phyloP scores from a whole-genome alignment of 371 early-diverging fungal genomes.

The Dichotomocladium elegans region DNA sequence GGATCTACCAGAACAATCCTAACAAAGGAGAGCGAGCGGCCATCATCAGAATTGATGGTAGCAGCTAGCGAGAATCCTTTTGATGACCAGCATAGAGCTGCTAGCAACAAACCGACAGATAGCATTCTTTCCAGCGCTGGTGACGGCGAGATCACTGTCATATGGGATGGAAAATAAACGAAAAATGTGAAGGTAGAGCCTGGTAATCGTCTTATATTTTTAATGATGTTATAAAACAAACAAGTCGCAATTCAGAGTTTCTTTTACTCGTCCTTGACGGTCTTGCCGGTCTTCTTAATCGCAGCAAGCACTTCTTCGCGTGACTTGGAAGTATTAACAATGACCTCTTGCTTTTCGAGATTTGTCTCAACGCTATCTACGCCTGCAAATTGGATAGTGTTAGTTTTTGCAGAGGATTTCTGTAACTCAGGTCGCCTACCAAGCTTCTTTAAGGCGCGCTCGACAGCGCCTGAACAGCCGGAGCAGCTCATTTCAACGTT shows the following conservation, averaged over 20 bases:
- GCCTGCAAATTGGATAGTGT: no score
- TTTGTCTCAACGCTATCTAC: slow-evolving; percentile 60
- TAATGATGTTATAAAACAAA: neutral
- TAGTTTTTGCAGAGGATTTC: no score
- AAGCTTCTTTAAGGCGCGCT: slow-evolving; percentile 62
- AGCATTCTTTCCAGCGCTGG: slow-evolving; percentile 35
- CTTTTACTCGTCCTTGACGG: slow-evolving; percentile 27
- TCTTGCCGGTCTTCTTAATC: slow-evolving; percentile 73
- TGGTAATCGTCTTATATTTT: neutral
- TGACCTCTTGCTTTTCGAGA: slow-evolving; percentile 70
- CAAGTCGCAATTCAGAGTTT: neutral
- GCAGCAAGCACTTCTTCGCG: slow-evolving; percentile 62
- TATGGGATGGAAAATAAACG: slow-evolving; percentile 32
- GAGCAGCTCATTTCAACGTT: slow-evolving; percentile 81
- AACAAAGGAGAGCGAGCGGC: slow-evolving; percentile 9
- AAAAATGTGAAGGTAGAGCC: neutral
- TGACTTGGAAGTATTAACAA: slow-evolving; percentile 42
- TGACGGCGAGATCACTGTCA: slow-evolving; percentile 50
- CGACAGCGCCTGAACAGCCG: slow-evolving; percentile 81
- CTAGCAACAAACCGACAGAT: slow-evolving; percentile 16
- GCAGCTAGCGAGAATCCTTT: slow-evolving; percentile 42
- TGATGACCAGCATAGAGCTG: slow-evolving; percentile 27
- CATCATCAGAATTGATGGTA: no score
- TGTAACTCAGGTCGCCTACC: slow-evolving; percentile 36
- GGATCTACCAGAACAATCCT: slow-evolving; percentile 28